Conservation (phyloP, 805 yeast species). For the Spathaspora girioi region DNA sequence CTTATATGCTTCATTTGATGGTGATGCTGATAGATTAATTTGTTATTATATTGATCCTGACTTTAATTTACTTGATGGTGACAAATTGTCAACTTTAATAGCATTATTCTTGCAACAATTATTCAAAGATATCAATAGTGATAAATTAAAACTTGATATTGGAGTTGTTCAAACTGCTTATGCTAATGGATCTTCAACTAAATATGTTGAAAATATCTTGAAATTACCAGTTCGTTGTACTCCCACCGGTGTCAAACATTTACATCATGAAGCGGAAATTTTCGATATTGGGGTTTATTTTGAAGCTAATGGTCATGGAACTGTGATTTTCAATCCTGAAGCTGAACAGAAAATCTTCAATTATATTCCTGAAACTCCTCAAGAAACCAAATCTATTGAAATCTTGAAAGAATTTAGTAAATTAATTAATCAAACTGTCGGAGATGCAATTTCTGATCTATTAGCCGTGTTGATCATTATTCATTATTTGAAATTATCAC, state of each 20-base stretch:
- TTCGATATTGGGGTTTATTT: constrained; percentile 93
- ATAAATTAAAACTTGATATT: constrained; percentile 40
- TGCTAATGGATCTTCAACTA: constrained; percentile 91
- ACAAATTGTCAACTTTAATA: constrained; percentile 82
- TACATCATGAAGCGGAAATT: constrained; percentile 85
- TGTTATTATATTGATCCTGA: constrained; percentile 55
- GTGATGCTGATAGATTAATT: constrained; percentile 94
- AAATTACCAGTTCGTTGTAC: constrained; percentile 81
- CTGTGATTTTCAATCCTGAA: constrained; percentile 72
- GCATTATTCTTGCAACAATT: constrained; percentile 62
- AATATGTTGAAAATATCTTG: constrained; percentile 57
- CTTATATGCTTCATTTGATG: constrained; percentile 85
- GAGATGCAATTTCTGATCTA: constrained; percentile 94
- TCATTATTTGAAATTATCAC: constrained; percentile 51
- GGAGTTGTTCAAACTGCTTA: constrained; percentile 98
- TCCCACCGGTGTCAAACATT: constrained; percentile 93
- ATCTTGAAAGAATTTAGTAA: constrained; percentile 59
- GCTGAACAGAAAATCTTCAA: constrained; percentile 34
- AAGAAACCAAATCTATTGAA: constrained; percentile 46
- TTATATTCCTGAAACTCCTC: constrained; percentile 23
- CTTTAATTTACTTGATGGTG: constrained; percentile 81
- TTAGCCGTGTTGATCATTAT: constrained; percentile 69
- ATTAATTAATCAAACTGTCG: constrained; percentile 94
- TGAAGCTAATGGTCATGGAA: constrained; percentile 99
- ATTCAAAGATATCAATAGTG: constrained; percentile 43